phyloP scores from a whole-genome alignment of 2,329 filamentous ascomycete species.

The Sporothrix protearum region DNA sequence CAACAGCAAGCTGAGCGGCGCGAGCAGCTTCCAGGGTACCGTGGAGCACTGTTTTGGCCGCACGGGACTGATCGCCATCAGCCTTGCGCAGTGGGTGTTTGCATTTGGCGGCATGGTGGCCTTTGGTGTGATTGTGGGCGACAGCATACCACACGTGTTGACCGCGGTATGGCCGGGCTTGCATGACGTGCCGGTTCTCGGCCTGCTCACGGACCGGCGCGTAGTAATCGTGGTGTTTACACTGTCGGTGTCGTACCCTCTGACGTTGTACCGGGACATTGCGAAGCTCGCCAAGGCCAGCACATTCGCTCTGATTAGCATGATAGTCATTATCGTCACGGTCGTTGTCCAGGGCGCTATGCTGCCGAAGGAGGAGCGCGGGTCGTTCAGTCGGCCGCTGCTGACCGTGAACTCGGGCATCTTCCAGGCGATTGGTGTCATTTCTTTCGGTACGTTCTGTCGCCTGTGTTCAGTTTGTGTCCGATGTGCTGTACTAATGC shows the following conservation, averaged over 20 bases:
- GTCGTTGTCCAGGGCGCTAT: constrained; percentile 79
- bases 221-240: constrained; percentile 87
- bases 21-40: constrained; percentile 91
- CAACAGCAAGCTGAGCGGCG: constrained; percentile 93
- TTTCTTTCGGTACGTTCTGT: constrained; percentile 75
- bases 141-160: constrained; percentile 90
- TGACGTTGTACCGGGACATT: constrained; percentile 94
- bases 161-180: constrained; percentile 76
- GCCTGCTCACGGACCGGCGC: constrained; percentile 75
- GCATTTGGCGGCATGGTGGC: constrained; percentile 98
- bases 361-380: constrained; percentile 67
- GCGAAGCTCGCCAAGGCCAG: constrained; percentile 97
- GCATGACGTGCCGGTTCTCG: constrained; percentile 68
- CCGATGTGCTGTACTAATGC: neutral
- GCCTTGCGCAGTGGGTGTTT: constrained; percentile 92
- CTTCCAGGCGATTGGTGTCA: constrained; percentile 94
- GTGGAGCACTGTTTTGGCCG: constrained; percentile 94
- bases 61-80: constrained; percentile 82
- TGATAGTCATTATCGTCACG: constrained; percentile 83
- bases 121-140: constrained; percentile 95
- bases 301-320: constrained; percentile 86
- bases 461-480: neutral
- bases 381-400: constrained; percentile 65
- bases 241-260: constrained; percentile 79
- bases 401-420: constrained; percentile 82